Conservation (phyloP, 192 early-diverging fungal genomes). For the Coemansia sp. region DNA sequence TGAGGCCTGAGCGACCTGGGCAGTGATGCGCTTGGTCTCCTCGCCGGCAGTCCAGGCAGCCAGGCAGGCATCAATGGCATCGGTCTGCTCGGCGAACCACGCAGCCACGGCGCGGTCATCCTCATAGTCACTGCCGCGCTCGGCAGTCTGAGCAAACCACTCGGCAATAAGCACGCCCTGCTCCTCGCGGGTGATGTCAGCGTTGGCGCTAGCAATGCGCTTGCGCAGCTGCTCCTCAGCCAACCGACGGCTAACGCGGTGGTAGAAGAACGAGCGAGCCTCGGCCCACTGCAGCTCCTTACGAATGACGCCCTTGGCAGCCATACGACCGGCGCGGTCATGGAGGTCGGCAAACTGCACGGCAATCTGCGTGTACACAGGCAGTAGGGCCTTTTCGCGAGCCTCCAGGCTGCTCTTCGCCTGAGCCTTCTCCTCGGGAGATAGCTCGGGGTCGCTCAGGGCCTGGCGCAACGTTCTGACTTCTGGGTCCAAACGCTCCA, state of each 20-base stretch:
- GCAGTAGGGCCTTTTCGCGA: conserved; percentile 82
- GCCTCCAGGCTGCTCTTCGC: conserved; percentile 71
- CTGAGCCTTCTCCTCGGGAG: conserved; percentile 60
- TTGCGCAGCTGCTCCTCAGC: conserved; percentile 73
- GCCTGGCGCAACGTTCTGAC: conserved; percentile 71
- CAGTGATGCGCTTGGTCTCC: conserved; percentile 4
- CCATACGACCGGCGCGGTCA: conserved; percentile 93
- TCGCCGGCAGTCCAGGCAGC: conserved; percentile 6
- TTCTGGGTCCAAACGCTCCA: conserved; percentile 85
- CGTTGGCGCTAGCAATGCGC: conserved; percentile 43
- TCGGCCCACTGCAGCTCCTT: conserved; percentile 75
- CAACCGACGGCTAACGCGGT: conserved; percentile 81
- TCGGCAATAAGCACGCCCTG: conserved; percentile 50
- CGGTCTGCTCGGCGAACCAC: conserved; percentile 56
- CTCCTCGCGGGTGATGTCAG: conserved; percentile 43
- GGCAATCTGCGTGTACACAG: conserved; percentile 89
- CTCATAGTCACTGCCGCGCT: conserved; percentile 47
- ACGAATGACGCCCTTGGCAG: conserved; percentile 86
- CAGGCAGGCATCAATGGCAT: background rate
- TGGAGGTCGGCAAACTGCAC: conserved; percentile 98
- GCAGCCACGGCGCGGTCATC: conserved; percentile 56
- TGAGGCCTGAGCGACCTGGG: conserved; percentile 8
- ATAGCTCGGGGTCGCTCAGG: conserved; percentile 54
- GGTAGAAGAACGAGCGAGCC: conserved; percentile 87
- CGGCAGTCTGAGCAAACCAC: conserved; percentile 56